Base-by-base conservation (phyloP, 805 yeast genomes). In the Schwanniomyces sp. region DNA sequence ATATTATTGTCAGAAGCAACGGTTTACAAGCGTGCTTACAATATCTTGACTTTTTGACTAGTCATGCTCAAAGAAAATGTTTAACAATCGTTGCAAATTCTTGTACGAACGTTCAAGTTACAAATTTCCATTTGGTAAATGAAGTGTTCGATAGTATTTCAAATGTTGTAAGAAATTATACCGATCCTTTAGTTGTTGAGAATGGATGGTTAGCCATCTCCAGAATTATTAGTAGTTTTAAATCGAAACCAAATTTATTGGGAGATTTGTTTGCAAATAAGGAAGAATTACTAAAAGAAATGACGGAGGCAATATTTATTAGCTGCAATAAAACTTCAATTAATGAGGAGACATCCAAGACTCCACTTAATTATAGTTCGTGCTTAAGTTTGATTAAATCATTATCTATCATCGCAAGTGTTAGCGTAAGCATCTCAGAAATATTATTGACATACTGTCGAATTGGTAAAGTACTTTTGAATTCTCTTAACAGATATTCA, bases 21-120 rank as follows among this genome's bases (percentile, higher is more conserved):
- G 85, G 91, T 7, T 63, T 91, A 7, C 66, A 74, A 6, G 80
- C 88, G 0, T 84, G 88, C 51, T 64, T 94, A 40, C 81, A 80
- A 57, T 88, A 82, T 58, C 72, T 91, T 50, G 98, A 94, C 62
- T 92, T 92, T 59, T 86, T 92, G 63, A 88, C 97, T 1, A 77
- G 84, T 17, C 96, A 89, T 67, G 88, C 96, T 0, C 98, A 92
- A 64, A 72, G 95, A 46, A 86, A 90, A 52, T 89, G 95, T 12
- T 67, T 91, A 30, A 69, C 75, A 0, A 86, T 88, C 32, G 86
- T 86, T 14, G 85, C 94, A 3, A 85, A 86, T 56, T 74, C 91
- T 3, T 82, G 89, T 52, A 70, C 76, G 8, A 69, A 69, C 36
- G 71, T 86, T 2, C 70, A 73, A 8, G 47, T 53, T 2, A 57